Base-by-base conservation (phyloP, 306 rosid genomes). In the Vachellia collinsii region DNA sequence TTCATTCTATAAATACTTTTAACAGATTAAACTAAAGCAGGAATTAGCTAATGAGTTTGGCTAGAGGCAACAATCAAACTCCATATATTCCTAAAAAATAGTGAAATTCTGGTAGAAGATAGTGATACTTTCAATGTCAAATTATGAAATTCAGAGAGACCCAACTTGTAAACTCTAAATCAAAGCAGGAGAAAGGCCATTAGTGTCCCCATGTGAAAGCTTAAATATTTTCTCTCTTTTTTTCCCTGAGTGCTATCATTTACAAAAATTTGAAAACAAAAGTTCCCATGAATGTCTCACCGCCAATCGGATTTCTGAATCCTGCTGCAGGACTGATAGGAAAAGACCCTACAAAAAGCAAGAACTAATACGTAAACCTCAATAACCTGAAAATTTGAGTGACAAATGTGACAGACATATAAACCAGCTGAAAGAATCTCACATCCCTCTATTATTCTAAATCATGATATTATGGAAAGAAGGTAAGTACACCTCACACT, bases 261-360 rank as follows among this genome's bases (percentile, higher is more conserved):
- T 34, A 73, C 51, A 14, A 68, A 82, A 53, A 50, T 46, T 19
- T 50, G 66, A 20, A 81, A 74, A 53, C 23, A 59, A 39, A 70
- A 50, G 61, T 76, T 70, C 75, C 73, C 72, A 72, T 16, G 65
- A 71, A 47, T 70, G 81, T 70, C 97, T 93, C 77, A 95, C 99
- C 86, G 93, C 99, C 86, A 91, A 72, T 56, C 94, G 93, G 74
- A 87, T 85, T 75, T 95, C 97, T 22, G 92, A 73, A 80, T 91
- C 98, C 85, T 91, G 98, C 81, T 87, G 95, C 81, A 95, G 77
- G 80, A 89, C 83, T 11, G 94, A 92, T 37, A 93, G 75, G 80
- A 95, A 84, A 80, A 93, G 88, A 47, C 98, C 98, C 99, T 93
- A 95, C 87, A 85, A 85, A 71, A 79, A 82, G 80, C 69, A 77